Percentiles rank a stretch among this genome's conserved stretches.
Conservation (phyloP, 2,329 filamentous ascomycete species). For the Nigrospora oryzae region DNA sequence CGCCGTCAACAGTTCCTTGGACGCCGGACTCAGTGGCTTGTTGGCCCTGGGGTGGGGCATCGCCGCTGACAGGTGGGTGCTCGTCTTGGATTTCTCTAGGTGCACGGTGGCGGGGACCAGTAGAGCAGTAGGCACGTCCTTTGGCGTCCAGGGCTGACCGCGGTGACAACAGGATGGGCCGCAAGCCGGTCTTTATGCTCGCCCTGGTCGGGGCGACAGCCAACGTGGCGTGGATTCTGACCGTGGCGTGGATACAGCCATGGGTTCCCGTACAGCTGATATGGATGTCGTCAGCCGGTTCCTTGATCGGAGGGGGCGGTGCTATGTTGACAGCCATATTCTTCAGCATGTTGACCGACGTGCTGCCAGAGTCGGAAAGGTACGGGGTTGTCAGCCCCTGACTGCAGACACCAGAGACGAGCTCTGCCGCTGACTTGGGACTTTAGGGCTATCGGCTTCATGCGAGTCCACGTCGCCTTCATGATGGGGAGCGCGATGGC, state of each 20-base stretch:
- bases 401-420: too few species aligned
- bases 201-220: conserved; percentile 20
- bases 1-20: conserved; percentile 18
- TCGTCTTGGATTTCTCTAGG: neutral
- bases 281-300: conserved; percentile 21
- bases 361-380: conserved; percentile 24
- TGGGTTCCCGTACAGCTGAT: conserved; percentile 23
- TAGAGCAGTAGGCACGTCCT: too few species aligned
- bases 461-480: conserved; percentile 44
- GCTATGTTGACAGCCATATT: conserved; percentile 21
- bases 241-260: conserved; percentile 21
- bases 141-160: neutral
- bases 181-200: conserved; percentile 24
- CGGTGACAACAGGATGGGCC: conserved; percentile 18
- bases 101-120: too few species aligned
- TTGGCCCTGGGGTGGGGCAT: conserved; percentile 27
- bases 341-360: conserved; percentile 26
- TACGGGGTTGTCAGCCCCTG: conserved; percentile 5
- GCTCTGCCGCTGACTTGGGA: too few species aligned
- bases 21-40: conserved; percentile 21
- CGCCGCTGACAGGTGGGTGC: conserved; percentile 16
- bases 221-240: conserved; percentile 14
- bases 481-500: conserved; percentile 31
- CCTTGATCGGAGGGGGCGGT: conserved; percentile 26
- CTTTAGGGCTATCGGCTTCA: conserved; percentile 28